A percentile compares a stretch with the other conserved stretches of the same genome.
Conservation (phyloP, 2,329 filamentous ascomycete species). For the Aspergillus carbonarius region DNA sequence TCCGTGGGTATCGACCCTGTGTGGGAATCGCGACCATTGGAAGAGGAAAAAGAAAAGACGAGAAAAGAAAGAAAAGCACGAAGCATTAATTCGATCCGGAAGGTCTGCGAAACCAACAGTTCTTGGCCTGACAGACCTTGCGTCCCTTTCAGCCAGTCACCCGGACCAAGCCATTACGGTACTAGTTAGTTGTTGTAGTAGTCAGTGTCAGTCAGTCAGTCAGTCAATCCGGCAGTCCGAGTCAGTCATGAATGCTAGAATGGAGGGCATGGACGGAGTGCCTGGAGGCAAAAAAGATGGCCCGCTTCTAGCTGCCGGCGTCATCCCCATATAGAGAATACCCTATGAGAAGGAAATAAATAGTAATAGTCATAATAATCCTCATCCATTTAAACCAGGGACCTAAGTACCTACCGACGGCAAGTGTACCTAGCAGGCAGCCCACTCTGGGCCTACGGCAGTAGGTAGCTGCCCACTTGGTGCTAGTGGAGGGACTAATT, state of each 20-base stretch:
- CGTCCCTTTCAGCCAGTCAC: constrained; percentile 19
- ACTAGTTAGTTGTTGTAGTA: not conserved
- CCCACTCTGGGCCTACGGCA: constrained; percentile 1
- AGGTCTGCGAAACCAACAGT: constrained; percentile 17
- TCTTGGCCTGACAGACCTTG: constrained; percentile 21
- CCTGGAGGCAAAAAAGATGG: not conserved
- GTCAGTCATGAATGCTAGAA: not conserved
- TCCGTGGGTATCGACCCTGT: not conserved
- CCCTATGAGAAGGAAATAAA: not conserved
- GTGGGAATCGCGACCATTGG: not conserved
- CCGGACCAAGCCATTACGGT: constrained; percentile 11
- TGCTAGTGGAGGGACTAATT: constrained; percentile 3
- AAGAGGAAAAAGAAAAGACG: not conserved
- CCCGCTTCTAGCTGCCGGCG: not conserved
- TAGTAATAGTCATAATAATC: not conserved
- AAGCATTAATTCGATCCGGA: constrained; percentile 3
- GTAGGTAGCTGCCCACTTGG: constrained; percentile 3
- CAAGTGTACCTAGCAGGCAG: not conserved
- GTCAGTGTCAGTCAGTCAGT: not conserved
- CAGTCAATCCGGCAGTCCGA: not conserved
- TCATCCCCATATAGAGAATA: not conserved
- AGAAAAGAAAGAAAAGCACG: constrained; percentile 2
- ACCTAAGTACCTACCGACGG: not conserved
- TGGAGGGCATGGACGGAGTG: not conserved
- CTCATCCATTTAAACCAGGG: not conserved